Conservation (phyloP, 2,329 filamentous ascomycete species). For the Ophiostoma pallidulum region DNA sequence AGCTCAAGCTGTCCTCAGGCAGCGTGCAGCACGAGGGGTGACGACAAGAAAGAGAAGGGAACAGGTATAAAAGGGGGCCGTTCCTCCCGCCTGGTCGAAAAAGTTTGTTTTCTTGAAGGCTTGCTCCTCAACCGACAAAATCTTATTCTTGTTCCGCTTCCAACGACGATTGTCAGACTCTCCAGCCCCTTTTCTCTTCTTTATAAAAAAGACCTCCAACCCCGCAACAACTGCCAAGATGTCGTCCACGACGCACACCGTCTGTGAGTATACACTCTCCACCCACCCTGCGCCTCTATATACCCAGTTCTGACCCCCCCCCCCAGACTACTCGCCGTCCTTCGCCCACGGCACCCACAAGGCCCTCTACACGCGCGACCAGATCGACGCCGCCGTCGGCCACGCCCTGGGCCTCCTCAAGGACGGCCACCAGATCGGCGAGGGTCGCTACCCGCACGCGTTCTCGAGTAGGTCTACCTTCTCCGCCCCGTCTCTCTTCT, state of each 20-base stretch:
- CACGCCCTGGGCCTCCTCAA: conserved; percentile 10
- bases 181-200: not conserved
- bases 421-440: conserved; percentile 12
- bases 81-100: not conserved
- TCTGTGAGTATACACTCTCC: not conserved
- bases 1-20: too few relatives aligned
- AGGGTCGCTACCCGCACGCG: conserved; percentile 11
- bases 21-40: too few relatives aligned
- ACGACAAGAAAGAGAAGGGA: not conserved
- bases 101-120: too few relatives aligned
- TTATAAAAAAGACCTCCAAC: too few relatives aligned
- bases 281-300: not conserved
- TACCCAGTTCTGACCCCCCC: not conserved
- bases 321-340: conserved; percentile 11
- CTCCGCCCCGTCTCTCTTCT: not conserved
- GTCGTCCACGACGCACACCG: conserved; percentile 1
- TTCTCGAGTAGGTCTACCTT: conserved; percentile 9
- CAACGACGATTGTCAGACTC: too few relatives aligned
- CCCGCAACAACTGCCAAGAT: conserved; percentile 1
- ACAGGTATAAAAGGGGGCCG: not conserved
- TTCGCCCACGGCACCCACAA: conserved; percentile 11
- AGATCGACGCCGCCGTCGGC: conserved; percentile 10
- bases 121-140: too few relatives aligned
- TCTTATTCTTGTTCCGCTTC: too few relatives aligned
- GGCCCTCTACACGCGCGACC: conserved; percentile 4